Evolutionary conservation across 2,329 filamentous ascomycete genomes (phyloP).

Genomic region (Epichloe gansuensis): DNA sequence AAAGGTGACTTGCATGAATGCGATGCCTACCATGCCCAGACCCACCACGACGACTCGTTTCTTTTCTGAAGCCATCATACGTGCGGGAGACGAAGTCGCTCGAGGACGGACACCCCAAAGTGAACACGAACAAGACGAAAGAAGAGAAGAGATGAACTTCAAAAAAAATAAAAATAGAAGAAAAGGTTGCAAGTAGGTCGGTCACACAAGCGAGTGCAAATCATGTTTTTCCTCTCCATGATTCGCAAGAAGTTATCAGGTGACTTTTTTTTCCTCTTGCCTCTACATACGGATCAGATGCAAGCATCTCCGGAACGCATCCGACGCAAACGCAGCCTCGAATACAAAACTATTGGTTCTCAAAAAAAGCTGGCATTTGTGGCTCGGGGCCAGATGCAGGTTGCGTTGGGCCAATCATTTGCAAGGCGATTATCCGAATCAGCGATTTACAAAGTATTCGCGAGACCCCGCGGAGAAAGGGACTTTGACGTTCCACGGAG

Average conservation of each 20-base stretch:
- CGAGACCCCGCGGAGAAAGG: constrained; percentile 2
- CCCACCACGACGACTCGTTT: constrained; percentile 74
- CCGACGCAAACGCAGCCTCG: neutral
- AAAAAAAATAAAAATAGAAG: too few species aligned
- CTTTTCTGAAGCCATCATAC: constrained; percentile 5
- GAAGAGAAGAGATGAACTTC: neutral
- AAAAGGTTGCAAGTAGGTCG: too few species aligned
- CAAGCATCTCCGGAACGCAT: constrained; percentile 3
- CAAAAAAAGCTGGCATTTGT: neutral
- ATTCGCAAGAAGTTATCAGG: neutral
- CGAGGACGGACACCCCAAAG: too few species aligned
- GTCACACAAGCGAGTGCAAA: too few species aligned
- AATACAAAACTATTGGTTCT: neutral
- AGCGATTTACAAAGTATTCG: neutral
- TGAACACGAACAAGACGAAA: too few species aligned
- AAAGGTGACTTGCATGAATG: constrained; percentile 58
- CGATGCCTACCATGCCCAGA: constrained; percentile 82
- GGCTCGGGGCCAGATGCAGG: neutral
- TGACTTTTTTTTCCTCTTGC: neutral
- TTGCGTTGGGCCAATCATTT: constrained; percentile 1
- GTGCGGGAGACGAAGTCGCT: too few species aligned
- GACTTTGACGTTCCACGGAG: neutral
- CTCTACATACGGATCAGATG: neutral
- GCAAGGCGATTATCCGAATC: neutral
- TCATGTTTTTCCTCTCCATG: neutral